Percentiles rank a stretch among this genome's conserved stretches.
Evolutionary conservation across 441 rosid species (phyloP).

Genomic region (Erodium trifolium): DNA sequence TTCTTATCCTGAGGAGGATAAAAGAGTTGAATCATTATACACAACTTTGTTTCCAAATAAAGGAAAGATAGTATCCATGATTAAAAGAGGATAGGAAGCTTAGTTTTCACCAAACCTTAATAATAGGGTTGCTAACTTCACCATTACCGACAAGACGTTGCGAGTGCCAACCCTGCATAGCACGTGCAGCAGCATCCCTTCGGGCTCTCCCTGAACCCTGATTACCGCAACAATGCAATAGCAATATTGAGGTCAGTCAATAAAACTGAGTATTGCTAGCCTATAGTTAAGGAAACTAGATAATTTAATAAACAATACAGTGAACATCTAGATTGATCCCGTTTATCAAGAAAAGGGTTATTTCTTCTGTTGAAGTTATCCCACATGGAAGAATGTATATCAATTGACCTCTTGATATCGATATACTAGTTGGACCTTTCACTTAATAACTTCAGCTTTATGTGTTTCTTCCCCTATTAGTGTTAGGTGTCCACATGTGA

Average conservation of each 20-base stretch:
- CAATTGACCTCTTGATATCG: too few relatives aligned
- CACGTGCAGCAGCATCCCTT: constrained; percentile 69
- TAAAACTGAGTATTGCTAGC: constrained; percentile 1
- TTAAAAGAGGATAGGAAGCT: constrained; percentile 6
- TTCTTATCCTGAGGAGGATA: constrained; percentile 45
- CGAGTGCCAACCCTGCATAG: constrained; percentile 73
- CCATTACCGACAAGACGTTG: constrained; percentile 49
- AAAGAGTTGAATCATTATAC: constrained; percentile 11
- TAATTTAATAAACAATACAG: background rate
- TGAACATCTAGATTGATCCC: background rate
- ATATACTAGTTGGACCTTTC: too few relatives aligned
- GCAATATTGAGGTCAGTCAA: constrained; percentile 16
- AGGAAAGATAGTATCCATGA: background rate
- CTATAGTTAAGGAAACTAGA: background rate
- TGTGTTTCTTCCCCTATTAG: too few relatives aligned
- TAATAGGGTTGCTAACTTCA: constrained; percentile 50
- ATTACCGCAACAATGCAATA: constrained; percentile 20
- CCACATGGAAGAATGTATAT: too few relatives aligned
- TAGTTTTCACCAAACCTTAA: constrained; percentile 35
- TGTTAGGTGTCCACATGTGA: too few relatives aligned
- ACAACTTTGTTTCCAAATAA: background rate
- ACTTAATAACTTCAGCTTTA: too few relatives aligned
- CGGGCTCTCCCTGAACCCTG: constrained; percentile 57
- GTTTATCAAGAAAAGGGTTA: background rate
- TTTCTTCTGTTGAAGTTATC: background rate